Conservation (phyloP, 441 rosid genomes). For the Biscutella laevigata region DNA sequence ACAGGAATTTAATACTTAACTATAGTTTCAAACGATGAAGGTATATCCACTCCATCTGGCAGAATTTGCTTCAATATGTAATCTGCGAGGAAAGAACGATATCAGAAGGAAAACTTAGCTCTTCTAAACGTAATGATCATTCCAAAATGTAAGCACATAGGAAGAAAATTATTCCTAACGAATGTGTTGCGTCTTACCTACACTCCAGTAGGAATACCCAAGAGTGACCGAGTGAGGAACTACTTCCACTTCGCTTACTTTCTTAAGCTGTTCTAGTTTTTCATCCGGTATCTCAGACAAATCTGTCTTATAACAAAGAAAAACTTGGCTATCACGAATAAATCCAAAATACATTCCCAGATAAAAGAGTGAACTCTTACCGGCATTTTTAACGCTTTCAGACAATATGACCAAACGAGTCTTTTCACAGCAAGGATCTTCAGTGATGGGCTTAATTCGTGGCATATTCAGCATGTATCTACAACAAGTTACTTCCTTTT, state of each 20-base stretch:
- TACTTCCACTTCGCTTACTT: conserved; percentile 50
- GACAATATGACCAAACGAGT: conserved; percentile 66
- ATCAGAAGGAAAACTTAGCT: conserved; percentile 2
- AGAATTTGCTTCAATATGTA: conserved; percentile 76
- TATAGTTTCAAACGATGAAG: conserved; percentile 91
- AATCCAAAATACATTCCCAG: neutral
- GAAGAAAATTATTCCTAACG: neutral
- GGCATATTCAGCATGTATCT: conserved; percentile 80
- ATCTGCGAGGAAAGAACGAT: conserved; percentile 38
- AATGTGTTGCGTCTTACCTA: conserved; percentile 39
- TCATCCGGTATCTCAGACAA: conserved; percentile 52
- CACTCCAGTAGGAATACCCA: conserved; percentile 90
- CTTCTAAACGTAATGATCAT: neutral
- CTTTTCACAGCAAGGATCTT: conserved; percentile 57
- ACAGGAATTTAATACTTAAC: conserved; percentile 45
- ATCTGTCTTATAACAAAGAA: conserved; percentile 43
- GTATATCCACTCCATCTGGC: conserved; percentile 79
- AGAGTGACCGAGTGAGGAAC: conserved; percentile 64
- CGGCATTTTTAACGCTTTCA: conserved; percentile 47
- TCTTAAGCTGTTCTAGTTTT: conserved; percentile 53
- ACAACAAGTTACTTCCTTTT: conserved; percentile 11
- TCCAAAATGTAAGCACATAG: neutral
- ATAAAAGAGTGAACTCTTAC: conserved; percentile 23
- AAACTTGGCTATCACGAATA: conserved; percentile 1
- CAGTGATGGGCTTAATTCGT: conserved; percentile 69